A percentile compares a stretch with the other conserved stretches of the same genome.
Evolutionary conservation across 2,329 filamentous ascomycete species (phyloP).

Genomic region (Phialophora chinensis): DNA sequence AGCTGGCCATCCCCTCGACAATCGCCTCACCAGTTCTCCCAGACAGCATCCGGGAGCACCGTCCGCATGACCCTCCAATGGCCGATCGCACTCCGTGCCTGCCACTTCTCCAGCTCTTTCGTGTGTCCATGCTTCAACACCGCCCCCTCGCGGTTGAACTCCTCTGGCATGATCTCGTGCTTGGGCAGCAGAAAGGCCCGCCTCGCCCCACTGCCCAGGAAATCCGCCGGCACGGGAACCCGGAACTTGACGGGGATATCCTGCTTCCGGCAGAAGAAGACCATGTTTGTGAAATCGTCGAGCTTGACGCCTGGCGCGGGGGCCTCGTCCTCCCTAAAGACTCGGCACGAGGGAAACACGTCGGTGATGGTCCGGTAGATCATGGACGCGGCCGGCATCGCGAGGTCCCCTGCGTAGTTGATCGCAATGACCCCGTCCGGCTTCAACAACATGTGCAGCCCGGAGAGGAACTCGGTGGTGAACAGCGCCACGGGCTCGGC

Average conservation of each 20-base stretch:
- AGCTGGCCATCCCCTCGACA: neutral
- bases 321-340: constrained; percentile 78
- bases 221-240: constrained; percentile 67
- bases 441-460: constrained; percentile 73
- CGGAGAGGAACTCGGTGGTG: constrained; percentile 79
- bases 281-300: constrained; percentile 88
- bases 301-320: constrained; percentile 56
- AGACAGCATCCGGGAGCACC: constrained; percentile 77
- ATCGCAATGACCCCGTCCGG: constrained; percentile 85
- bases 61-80: constrained; percentile 93
- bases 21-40: constrained; percentile 80
- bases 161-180: constrained; percentile 66
- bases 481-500: constrained; percentile 90
- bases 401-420: constrained; percentile 92
- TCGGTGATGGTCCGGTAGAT: constrained; percentile 80
- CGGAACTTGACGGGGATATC: constrained; percentile 67
- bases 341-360: constrained; percentile 86
- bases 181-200: constrained; percentile 73
- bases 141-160: constrained; percentile 54
- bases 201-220: constrained; percentile 73
- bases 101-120: constrained; percentile 70
- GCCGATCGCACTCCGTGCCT: constrained; percentile 75
- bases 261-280: constrained; percentile 85
- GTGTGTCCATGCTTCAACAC: constrained; percentile 70
- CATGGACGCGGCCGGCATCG: constrained; percentile 74